Evolutionary conservation across 208 protist genomes (phyloP).

Genomic region (Leishmania lainsoni): DNA sequence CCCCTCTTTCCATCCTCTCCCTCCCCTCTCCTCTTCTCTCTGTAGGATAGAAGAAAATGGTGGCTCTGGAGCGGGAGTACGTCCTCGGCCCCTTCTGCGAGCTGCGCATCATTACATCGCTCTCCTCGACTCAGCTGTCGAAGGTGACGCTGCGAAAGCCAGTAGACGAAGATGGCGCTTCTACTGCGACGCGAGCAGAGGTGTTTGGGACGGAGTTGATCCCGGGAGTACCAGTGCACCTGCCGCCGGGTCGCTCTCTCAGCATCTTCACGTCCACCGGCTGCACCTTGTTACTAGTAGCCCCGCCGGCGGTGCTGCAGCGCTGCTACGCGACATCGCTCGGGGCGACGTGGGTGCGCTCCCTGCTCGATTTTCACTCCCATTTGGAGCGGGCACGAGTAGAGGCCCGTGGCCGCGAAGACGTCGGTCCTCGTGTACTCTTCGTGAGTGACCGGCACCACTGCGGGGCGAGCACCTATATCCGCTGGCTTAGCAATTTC

Average conservation of each 20-base stretch:
- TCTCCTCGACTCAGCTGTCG: constrained; percentile 16
- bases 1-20: not conserved
- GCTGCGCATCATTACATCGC: constrained; percentile 47
- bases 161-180: constrained; percentile 13
- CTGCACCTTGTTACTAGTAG: constrained; percentile 50
- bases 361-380: constrained; percentile 60
- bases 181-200: constrained; percentile 41
- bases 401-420: constrained; percentile 35
- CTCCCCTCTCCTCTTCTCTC: not conserved
- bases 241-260: constrained; percentile 43
- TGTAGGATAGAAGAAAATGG: constrained; percentile 13
- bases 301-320: constrained; percentile 50
- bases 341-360: constrained; percentile 50
- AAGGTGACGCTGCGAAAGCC: constrained; percentile 36
- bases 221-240: constrained; percentile 45
- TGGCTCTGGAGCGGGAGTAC: constrained; percentile 42
- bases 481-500: constrained; percentile 52
- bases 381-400: constrained; percentile 55
- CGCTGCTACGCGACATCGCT: constrained; percentile 45
- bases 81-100: constrained; percentile 53
- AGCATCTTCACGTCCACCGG: constrained; percentile 65
- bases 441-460: constrained; percentile 55
- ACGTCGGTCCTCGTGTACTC: constrained; percentile 59
- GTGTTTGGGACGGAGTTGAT: constrained; percentile 58
- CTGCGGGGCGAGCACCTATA: constrained; percentile 56